phyloP scores from a whole-genome alignment of 2,329 filamentous ascomycete species.

The Beauveria pseudobassiana region DNA sequence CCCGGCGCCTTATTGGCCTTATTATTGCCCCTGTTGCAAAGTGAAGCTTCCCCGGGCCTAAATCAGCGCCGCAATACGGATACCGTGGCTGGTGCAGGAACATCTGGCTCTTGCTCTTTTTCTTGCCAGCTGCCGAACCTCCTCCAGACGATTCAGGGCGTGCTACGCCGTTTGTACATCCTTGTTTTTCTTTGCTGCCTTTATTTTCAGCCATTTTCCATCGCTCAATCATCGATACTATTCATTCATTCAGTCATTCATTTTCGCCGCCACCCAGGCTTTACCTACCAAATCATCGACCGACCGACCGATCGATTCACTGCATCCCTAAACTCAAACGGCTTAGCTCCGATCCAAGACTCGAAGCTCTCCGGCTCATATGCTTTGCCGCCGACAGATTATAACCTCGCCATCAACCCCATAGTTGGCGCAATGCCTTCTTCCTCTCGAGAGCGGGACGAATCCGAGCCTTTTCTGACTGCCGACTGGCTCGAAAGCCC shows the following conservation, averaged over 20 bases:
- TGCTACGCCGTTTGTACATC: neutral
- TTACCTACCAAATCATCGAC: neutral
- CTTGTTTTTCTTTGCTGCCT: neutral
- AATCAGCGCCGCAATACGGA: too few species aligned
- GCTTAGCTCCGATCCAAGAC: neutral
- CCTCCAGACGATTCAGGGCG: too few species aligned
- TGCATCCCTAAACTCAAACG: neutral
- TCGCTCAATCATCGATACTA: neutral
- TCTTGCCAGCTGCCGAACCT: too few species aligned
- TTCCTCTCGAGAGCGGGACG: neutral
- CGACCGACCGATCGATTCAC: too few species aligned
- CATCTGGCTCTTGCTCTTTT: too few species aligned
- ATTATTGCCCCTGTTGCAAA: too few species aligned
- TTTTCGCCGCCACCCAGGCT: neutral
- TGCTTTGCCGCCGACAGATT: neutral
- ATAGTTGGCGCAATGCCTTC: neutral
- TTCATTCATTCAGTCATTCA: neutral
- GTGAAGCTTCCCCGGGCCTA: too few species aligned
- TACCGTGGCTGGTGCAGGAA: too few species aligned
- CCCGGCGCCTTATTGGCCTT: too few species aligned
- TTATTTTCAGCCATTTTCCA: neutral
- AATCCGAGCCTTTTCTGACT: neutral
- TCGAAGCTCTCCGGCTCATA: neutral
- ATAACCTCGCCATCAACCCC: neutral
- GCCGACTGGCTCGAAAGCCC: neutral